Evolutionary conservation across 495 filamentous ascomycete species (phyloP), one percentile per base, ranked within the genome.

Genomic region (Neurospora sp.): DNA sequence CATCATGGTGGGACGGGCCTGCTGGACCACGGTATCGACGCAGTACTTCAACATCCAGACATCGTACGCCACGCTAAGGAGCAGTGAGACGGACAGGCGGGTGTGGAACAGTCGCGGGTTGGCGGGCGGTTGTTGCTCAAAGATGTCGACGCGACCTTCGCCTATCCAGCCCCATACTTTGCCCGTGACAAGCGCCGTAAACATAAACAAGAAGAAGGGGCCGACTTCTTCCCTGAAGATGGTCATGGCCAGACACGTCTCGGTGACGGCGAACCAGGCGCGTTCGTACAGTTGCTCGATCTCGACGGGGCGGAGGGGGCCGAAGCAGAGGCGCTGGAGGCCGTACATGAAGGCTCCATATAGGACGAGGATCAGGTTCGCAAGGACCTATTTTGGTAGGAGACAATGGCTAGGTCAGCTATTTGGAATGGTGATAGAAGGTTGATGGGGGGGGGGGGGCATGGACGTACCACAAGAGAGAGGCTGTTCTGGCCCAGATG

Each of bases 111-210:
- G 81, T 16, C 90, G 87, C 8, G 94, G 94, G 80, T 97, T 97
- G 4, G 92, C 88, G 1, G 95, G 94, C 4, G 95, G 96, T 81
- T 97, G 95, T 79, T 98, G 96, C 80, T 99, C 96, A 70, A 98
- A 84, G 69, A 94, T 87, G 80, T 99, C 96, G 69, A 99, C 94
- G 44, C 96, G 90, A 7, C 94, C 95, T 79, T 97, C 94, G 38
- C 93, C 93, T 75, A 99, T 96, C 96, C 96, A 99, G 39, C 93
- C 93, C 93, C 96, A 98, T 59, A 98, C 94, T 81, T 97, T 98
- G 59, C 93, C 94, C 38, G 92, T 92, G 65, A 98, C 86, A n/a
- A 98, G 86, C 42, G 89, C 89, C 17, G 96, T 92, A 78, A 98
- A 98, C 95, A 98, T 98, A 75, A 96, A 88, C 69, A 98, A 82